Base-by-base conservation (phyloP, 805 yeast species). In the Pichia cabralensis region DNA sequence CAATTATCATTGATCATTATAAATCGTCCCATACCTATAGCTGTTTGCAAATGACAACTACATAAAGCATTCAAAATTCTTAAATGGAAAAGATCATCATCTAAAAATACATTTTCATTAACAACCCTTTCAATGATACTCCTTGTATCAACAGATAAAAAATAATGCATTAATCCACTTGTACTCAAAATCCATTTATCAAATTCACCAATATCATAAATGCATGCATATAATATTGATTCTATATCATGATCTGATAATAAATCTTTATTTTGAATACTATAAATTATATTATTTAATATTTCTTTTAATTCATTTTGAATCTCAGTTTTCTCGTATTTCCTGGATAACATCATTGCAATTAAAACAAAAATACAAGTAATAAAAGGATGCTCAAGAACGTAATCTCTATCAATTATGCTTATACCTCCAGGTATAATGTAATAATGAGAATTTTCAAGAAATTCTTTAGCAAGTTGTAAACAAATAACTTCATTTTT, bases 371-470 rank as follows among this genome's bases (percentile, higher is more conserved):
- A 70, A 1, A 69, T 75, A 39, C 75, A 67, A 0, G 75, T 58
- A 16, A 69, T 71, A 40, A 73, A 71, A 4, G 76, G 69, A 49
- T 73, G 77, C 22, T 61, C 58, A 13, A 54, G 44, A 5, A 69
- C 77, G 46, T 68, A 74, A 9, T 55, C 54, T 25, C 62, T 49
- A 26, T 65, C 59, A 10, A 73, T 62, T 22, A 61, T 62, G 24
- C 62, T 67, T n/a, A 71, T 61, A 5, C 77, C 78, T 9, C 77
- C 78, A 2, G 79, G 79, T 5, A 72, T 67, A 29, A 74, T 71
- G 76, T 78, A 74, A 46, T 67, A 70, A 45, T 71, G 76, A 3
- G 79, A 71, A 28, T 65, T 66, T 13, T 61, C 64, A 24, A 73
- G 48, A 40, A 73, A 74, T 19, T 66, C 65, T 36, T 62, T 59